Conservation (phyloP, 1,284 basidiomycete species). For the Pulchroboletus neoregius region DNA sequence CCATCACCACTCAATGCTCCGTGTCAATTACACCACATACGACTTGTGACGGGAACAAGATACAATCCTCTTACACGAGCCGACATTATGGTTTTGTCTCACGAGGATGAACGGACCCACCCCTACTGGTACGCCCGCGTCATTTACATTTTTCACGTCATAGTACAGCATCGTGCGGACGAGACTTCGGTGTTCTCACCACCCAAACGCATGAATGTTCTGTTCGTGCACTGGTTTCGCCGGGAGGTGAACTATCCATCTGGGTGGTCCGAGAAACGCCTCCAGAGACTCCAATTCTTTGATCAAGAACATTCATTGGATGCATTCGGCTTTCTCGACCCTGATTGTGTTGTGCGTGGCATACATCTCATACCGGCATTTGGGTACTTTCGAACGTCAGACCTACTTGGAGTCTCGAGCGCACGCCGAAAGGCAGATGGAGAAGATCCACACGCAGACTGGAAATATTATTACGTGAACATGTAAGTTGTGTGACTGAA, state of each 20-base stretch:
- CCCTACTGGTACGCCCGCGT: neutral
- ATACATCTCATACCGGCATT: neutral
- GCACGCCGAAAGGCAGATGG: neutral
- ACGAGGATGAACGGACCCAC: constrained; percentile 7
- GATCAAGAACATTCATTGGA: neutral
- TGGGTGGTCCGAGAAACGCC: constrained; percentile 14
- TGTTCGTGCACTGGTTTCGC: constrained; percentile 22
- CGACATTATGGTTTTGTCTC: constrained; percentile 17
- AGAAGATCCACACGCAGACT: neutral
- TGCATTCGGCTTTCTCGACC: neutral
- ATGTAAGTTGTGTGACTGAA: neutral
- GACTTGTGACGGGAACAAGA: constrained; percentile 27
- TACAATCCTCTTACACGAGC: constrained; percentile 7
- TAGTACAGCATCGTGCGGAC: neutral
- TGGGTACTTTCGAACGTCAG: neutral
- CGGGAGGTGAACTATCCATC: constrained; percentile 5
- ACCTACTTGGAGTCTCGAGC: neutral
- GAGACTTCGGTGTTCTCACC: neutral
- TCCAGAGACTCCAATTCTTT: constrained; percentile 10
- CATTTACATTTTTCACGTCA: constrained; percentile 2
- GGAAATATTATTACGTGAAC: constrained; percentile 2
- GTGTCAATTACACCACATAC: constrained; percentile 29
- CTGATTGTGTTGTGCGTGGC: neutral
- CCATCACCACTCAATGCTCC: neutral
- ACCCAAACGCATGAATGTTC: constrained; percentile 7